Percentiles rank a stretch among this genome's conserved stretches.
Evolutionary conservation across 768 basidiomycete genomes (phyloP).

Genomic region (Boletus sp.): DNA sequence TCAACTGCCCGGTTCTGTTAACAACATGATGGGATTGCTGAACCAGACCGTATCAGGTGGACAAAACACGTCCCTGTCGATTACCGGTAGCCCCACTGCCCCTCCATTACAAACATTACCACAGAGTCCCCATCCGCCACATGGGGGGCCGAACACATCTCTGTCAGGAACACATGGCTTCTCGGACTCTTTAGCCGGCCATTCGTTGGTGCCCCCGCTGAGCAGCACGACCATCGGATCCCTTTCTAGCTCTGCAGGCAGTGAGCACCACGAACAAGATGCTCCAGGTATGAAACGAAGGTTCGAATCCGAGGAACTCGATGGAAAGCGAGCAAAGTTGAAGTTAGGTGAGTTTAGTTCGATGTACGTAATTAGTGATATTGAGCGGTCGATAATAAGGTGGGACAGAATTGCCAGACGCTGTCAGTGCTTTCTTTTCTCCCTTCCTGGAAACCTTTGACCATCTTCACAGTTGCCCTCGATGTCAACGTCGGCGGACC

Average conservation of each 20-base stretch:
- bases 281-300: conserved; percentile 71
- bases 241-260: conserved; percentile 8
- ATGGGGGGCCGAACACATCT: conserved; percentile 19
- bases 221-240: conserved; percentile 11
- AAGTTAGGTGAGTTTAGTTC: conserved; percentile 59
- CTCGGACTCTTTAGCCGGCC: conserved; percentile 24
- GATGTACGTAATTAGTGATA: conserved; percentile 26
- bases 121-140: conserved; percentile 31
- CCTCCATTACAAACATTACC: conserved; percentile 28
- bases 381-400: conserved; percentile 26
- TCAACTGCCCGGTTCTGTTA: conserved; percentile 19
- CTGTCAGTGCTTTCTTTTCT: conserved; percentile 37
- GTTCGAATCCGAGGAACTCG: conserved; percentile 60
- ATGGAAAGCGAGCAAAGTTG: conserved; percentile 67
- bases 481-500: conserved; percentile 20
- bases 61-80: conserved; percentile 18
- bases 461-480: conserved; percentile 15
- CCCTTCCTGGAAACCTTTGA: conserved; percentile 13
- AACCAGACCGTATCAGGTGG: conserved; percentile 26
- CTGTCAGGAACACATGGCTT: conserved; percentile 26
- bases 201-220: conserved; percentile 17
- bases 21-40: conserved; percentile 25
- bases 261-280: conserved; percentile 52
- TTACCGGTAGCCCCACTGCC: conserved; percentile 25
- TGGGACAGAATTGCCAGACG: conserved; percentile 48